Evolutionary conservation across 2,329 filamentous ascomycete genomes (phyloP).

Genomic region (Tolypocladium capitatum): DNA sequence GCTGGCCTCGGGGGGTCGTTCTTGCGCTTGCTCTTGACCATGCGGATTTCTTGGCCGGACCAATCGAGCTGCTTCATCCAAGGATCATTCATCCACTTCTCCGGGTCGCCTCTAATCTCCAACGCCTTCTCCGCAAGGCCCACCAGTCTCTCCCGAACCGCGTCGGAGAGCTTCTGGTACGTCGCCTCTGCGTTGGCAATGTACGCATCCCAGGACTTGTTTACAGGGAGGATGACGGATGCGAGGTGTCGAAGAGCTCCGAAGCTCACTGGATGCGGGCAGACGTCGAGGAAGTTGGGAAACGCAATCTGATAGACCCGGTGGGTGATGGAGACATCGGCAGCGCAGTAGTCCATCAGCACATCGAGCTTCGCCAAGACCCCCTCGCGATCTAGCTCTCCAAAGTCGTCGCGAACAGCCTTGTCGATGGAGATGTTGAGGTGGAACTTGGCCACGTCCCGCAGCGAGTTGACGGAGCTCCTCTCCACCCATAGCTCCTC

Average conservation of each 20-base stretch:
- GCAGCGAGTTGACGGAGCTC: conserved; percentile 87
- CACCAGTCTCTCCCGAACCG: conserved; percentile 63
- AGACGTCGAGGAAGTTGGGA: conserved; percentile 75
- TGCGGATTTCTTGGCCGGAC: conserved; percentile 82
- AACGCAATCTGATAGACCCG: conserved; percentile 90
- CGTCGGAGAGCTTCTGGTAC: conserved; percentile 63
- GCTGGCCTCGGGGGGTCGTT: conserved; percentile 63
- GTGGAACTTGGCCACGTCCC: conserved; percentile 94
- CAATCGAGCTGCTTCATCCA: conserved; percentile 94
- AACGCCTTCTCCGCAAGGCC: conserved; percentile 66
- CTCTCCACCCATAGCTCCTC: conserved; percentile 91
- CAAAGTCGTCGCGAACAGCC: conserved; percentile 72
- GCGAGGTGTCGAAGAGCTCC: conserved; percentile 87
- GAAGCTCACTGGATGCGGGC: conserved; percentile 95
- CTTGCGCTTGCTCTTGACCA: conserved; percentile 87
- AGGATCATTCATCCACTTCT: conserved; percentile 64
- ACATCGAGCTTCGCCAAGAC: conserved; percentile 63
- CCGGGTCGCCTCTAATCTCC: conserved; percentile 53
- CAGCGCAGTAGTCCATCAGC: conserved; percentile 85
- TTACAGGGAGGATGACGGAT: conserved; percentile 80
- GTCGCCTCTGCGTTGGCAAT: conserved; percentile 72
- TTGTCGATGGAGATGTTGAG: conserved; percentile 89
- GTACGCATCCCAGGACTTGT: conserved; percentile 79
- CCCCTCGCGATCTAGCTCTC: conserved; percentile 60
- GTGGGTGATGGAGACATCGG: conserved; percentile 86